Conservation (phyloP, 306 rosid species). For the Cucumis melo region DNA sequence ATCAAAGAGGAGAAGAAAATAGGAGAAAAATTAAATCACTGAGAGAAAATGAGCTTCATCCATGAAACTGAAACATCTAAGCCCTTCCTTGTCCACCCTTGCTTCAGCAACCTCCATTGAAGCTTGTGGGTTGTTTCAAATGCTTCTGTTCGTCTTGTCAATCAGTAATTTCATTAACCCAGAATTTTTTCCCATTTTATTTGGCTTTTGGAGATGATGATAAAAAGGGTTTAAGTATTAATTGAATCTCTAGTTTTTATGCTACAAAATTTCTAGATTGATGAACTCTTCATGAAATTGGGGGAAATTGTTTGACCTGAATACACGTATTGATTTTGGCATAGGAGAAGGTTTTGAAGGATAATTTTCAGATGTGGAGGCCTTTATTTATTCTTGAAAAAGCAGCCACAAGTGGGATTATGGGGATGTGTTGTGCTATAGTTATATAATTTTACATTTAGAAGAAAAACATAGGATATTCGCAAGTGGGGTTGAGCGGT, state of each 20-base stretch:
- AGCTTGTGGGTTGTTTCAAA: conserved; percentile 36
- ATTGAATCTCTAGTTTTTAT: too few species aligned
- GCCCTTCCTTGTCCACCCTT: too few species aligned
- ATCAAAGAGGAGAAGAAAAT: too few species aligned
- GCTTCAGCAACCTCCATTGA: too few species aligned
- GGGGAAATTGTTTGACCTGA: background rate
- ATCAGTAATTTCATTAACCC: conserved; percentile 16
- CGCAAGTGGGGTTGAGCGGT: conserved; percentile 92
- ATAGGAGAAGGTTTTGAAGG: background rate
- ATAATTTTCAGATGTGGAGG: conserved; percentile 49
- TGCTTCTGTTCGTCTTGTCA: conserved; percentile 31
- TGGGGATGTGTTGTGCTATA: conserved; percentile 75
- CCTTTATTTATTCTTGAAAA: conserved; percentile 86
- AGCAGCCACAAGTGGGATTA: conserved; percentile 73
- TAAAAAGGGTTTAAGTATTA: too few species aligned
- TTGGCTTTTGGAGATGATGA: background rate
- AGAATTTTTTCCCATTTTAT: background rate
- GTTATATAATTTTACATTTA: conserved; percentile 82
- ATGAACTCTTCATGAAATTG: too few species aligned
- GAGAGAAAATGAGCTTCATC: too few species aligned
- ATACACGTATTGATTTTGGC: background rate
- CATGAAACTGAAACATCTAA: too few species aligned
- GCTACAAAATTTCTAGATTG: too few species aligned
- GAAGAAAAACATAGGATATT: conserved; percentile 83
- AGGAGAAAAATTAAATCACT: too few species aligned